phyloP scores from a whole-genome alignment of 2,329 filamentous ascomycete species.

The Eurotiales sp. region DNA sequence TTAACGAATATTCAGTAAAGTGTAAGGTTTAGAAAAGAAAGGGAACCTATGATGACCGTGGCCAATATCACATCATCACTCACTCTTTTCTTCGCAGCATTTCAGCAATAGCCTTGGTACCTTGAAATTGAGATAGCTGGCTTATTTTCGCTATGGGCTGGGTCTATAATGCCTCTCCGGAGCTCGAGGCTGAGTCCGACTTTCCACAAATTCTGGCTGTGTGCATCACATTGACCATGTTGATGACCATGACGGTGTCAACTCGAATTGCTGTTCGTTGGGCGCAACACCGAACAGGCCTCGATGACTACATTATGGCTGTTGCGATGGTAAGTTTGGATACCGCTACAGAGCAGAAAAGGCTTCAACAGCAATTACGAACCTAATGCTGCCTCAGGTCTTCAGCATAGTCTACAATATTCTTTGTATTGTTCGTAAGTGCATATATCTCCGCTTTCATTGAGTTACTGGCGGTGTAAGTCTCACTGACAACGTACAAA shows the following conservation, averaged over 20 bases:
- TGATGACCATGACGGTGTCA: slow-evolving; percentile 43
- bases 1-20: not conserved
- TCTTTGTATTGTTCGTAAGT: slow-evolving; percentile 50
- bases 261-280: slow-evolving; percentile 43
- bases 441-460: not conserved
- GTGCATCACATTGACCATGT: slow-evolving; percentile 42
- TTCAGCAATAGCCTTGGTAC: not conserved
- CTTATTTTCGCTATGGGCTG: slow-evolving; percentile 33
- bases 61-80: not conserved
- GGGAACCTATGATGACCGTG: not conserved
- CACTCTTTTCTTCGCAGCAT: not conserved
- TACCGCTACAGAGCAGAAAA: not conserved
- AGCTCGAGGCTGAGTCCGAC: slow-evolving; percentile 47
- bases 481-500: slow-evolving; percentile 22
- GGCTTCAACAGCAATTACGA: too few species aligned
- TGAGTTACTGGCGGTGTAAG: not conserved
- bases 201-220: slow-evolving; percentile 50
- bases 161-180: slow-evolving; percentile 49
- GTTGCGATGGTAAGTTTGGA: slow-evolving; percentile 29
- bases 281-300: slow-evolving; percentile 42
- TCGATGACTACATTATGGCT: slow-evolving; percentile 46
- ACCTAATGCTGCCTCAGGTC: too few species aligned
- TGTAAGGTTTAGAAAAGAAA: not conserved
- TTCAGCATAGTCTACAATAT: slow-evolving; percentile 50
- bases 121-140: slow-evolving; percentile 6